Evolutionary conservation across 257 asterid species (phyloP), one percentile per base, ranked within the genome.

Genomic region (Forsythia viridissima): DNA sequence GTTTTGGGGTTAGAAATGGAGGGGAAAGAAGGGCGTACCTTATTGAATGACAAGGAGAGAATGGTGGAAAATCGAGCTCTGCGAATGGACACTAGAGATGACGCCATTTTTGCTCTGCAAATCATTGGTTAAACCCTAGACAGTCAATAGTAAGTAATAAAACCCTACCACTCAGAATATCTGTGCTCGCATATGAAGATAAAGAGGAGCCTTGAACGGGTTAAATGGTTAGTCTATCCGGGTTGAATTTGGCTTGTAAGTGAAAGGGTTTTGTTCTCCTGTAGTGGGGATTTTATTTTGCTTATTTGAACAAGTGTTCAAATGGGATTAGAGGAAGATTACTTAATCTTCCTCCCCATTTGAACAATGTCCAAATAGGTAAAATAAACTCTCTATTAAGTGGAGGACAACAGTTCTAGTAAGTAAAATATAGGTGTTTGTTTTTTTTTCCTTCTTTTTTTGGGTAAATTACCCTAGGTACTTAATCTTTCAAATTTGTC

Each of bases 81-180:
- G 83, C 82, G 85, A 82, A 89, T 82, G 10, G 81, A 73, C 11
- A 88, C 76, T 13, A 80, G 76, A 61, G 89, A 80, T 1, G 87
- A 85, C 81, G 90, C 93, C 93, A 89, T 89, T 71, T 44, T 20
- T 40, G 81, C 52, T 69, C 79, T 68, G 74, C 76, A 70, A 72
- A 37, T 80, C 83, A 79, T 77, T 3, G 65, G 57, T 70, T 81
- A 79, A 85, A 83, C 90, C 90, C 86, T 82, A 52, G 70, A 5
- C 37, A 9, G 38, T 12, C 59, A 51, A 30, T 30, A 37, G 5
- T 0, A 52, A 71, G 38, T 42, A 82, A 80, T 80, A 48, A 15
- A 48, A 48, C 57, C 57, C 57, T 48, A 48, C 18, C n/a, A 13
- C 57, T 15, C 20, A 15, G n/a, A 15, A 46, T 3, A 13, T 4